Conservation (phyloP, 2,329 filamentous ascomycete species). For the Fusarium proliferatum region DNA sequence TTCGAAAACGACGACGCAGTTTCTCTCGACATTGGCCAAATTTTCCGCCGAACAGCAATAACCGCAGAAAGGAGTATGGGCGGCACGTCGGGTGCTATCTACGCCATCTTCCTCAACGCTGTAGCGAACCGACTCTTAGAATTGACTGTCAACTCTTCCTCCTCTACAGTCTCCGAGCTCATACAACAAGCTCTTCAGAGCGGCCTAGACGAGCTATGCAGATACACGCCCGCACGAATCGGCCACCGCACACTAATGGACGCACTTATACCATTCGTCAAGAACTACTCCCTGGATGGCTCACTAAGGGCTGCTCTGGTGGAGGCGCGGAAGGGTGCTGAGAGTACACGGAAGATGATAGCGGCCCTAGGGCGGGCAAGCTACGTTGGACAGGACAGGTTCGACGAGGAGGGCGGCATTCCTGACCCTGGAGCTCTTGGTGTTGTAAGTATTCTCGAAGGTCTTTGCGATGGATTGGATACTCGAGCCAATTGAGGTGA, state of each 20-base stretch:
- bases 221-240: conserved; percentile 76
- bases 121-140: conserved; percentile 58
- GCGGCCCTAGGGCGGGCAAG: conserved; percentile 77
- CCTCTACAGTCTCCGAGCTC: neutral
- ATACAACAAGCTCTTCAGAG: conserved; percentile 29
- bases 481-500: neutral
- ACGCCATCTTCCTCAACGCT: conserved; percentile 81
- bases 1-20: conserved; percentile 29
- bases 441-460: conserved; percentile 40
- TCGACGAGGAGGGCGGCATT: conserved; percentile 54
- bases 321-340: conserved; percentile 56
- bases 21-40: conserved; percentile 36
- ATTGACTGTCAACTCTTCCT: neutral
- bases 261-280: conserved; percentile 76
- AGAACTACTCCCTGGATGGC: conserved; percentile 60
- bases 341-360: conserved; percentile 78
- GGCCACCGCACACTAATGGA: conserved; percentile 81
- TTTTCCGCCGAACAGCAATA: conserved; percentile 38
- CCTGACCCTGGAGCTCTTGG: conserved; percentile 75
- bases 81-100: conserved; percentile 80
- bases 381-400: conserved; percentile 79
- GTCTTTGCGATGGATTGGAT: neutral
- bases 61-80: conserved; percentile 73
- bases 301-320: conserved; percentile 56
- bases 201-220: conserved; percentile 39